Evolutionary conservation across 441 rosid genomes (phyloP).

Genomic region (Erodium moschatum): DNA sequence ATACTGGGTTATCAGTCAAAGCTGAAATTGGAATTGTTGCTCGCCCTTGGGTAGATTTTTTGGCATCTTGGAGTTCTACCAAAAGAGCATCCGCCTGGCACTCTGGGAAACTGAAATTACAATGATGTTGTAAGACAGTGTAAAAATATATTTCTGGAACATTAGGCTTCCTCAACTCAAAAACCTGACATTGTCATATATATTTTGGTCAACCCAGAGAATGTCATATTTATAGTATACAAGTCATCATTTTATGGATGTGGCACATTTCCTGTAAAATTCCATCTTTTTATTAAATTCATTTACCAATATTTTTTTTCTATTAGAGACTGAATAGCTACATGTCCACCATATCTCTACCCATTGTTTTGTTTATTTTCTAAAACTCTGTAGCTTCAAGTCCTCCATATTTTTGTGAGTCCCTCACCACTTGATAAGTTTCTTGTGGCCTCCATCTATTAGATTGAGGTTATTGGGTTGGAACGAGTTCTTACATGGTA

Average conservation of each 20-base stretch:
- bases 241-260: constrained; percentile 1
- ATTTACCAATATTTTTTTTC: neutral
- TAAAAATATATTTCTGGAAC: neutral
- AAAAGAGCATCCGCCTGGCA: constrained; percentile 71
- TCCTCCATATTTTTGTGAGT: too few relatives aligned
- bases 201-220: neutral
- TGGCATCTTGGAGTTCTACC: constrained; percentile 75
- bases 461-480: too few relatives aligned
- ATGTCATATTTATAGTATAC: neutral
- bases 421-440: too few relatives aligned
- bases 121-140: constrained; percentile 19
- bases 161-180: neutral
- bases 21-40: constrained; percentile 62
- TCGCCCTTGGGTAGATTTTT: constrained; percentile 60
- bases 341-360: neutral
- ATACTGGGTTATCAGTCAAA: constrained; percentile 63
- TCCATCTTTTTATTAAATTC: neutral
- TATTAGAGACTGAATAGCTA: neutral
- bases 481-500: too few relatives aligned
- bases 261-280: neutral
- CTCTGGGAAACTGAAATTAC: constrained; percentile 67
- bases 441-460: too few relatives aligned
- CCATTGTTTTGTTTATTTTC: neutral
- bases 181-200: neutral
- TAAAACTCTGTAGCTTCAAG: too few relatives aligned